phyloP scores from a whole-genome alignment of 352 stramenopile genomes.

The Phytophthora fragariae region DNA sequence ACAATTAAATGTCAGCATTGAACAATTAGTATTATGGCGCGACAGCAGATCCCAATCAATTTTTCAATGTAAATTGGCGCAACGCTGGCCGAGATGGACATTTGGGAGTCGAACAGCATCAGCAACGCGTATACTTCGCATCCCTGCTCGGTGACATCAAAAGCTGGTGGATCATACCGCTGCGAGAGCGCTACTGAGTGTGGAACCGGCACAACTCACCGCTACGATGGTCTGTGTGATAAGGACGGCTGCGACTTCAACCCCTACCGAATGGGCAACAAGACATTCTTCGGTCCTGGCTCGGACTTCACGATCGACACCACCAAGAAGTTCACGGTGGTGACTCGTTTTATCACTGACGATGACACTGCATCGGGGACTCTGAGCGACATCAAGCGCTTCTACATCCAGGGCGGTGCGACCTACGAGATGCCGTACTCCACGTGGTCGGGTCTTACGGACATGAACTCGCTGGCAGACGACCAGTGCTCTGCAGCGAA shows the following conservation, averaged over 20 bases:
- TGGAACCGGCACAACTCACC: conserved; percentile 9
- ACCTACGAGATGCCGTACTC: conserved; percentile 28
- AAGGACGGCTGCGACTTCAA: conserved; percentile 42
- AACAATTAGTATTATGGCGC: no score
- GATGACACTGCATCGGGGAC: conserved; percentile 26
- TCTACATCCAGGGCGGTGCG: conserved; percentile 28
- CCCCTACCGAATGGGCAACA: conserved; percentile 41
- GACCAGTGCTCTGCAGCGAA: conserved; percentile 30
- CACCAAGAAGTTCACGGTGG: conserved; percentile 32
- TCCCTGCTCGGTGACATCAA: conserved; percentile 34
- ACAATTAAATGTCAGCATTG: no score
- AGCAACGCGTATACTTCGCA: conserved; percentile 48
- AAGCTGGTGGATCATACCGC: conserved; percentile 33
- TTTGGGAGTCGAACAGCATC: conserved; percentile 54
- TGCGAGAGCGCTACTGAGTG: conserved; percentile 23
- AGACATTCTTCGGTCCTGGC: conserved; percentile 37
- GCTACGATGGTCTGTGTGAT: conserved; percentile 34
- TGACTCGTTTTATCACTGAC: conserved; percentile 40
- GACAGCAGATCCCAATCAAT: no score
- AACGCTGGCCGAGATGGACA: no score
- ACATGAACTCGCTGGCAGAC: conserved; percentile 38
- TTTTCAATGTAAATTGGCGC: no score
- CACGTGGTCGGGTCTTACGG: conserved; percentile 18
- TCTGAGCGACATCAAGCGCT: conserved; percentile 28
- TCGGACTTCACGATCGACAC: conserved; percentile 31